These are phyloP conservation scores for Zygosaccharomyces pseudorouxii DNA, from an alignment of 805 yeast species.

Conservation along the genomic window DNA sequence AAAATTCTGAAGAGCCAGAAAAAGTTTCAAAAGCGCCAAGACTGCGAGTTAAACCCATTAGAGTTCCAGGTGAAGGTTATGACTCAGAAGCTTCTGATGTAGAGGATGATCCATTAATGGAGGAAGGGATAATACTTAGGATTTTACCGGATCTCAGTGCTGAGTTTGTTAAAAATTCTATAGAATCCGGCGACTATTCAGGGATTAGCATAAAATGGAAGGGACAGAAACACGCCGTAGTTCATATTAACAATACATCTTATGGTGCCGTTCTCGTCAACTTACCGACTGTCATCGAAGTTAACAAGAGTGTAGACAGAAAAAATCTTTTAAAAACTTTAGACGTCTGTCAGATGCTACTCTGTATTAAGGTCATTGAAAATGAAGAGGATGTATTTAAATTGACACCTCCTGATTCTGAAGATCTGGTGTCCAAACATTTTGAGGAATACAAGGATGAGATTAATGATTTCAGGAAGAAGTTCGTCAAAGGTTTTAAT, in stretches of 20 bases:
- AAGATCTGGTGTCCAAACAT: constrained; percentile 36
- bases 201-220: constrained; percentile 77
- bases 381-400: constrained; percentile 45
- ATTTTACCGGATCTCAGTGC: constrained; percentile 49
- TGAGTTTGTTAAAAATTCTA: constrained; percentile 70
- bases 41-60: constrained; percentile 51
- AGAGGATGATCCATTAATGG: constrained; percentile 90
- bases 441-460: constrained; percentile 31
- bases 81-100: constrained; percentile 95
- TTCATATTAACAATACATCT: constrained; percentile 60
- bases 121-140: constrained; percentile 78
- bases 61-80: constrained; percentile 91
- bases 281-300: constrained; percentile 82
- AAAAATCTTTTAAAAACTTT: constrained; percentile 84
- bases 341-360: constrained; percentile 79
- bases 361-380: constrained; percentile 57
- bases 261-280: constrained; percentile 86
- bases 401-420: constrained; percentile 40
- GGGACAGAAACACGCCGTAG: constrained; percentile 72
- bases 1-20: constrained; percentile 30
- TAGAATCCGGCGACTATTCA: constrained; percentile 70
- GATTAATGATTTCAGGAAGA: constrained; percentile 23
- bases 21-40: constrained; percentile 37
- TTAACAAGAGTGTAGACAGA: constrained; percentile 77
- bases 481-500: constrained; percentile 22